Evolutionary conservation across 2,329 filamentous ascomycete species (phyloP).

Genomic region (Penicillium frequentans): DNA sequence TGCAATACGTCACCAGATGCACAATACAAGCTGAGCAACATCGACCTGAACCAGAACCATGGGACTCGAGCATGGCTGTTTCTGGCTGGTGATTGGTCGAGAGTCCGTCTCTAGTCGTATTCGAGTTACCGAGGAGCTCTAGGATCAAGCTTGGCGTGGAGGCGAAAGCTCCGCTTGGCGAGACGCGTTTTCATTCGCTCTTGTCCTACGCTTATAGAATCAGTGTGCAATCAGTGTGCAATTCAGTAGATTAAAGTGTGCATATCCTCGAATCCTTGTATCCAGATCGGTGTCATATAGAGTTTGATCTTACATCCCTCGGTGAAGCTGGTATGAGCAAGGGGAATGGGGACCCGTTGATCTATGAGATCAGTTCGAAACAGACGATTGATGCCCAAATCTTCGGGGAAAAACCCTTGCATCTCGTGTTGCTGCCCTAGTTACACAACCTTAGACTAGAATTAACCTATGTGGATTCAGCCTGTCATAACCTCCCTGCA

Average conservation of each 20-base stretch:
- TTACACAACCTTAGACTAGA: background rate
- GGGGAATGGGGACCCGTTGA: slow-evolving; percentile 9
- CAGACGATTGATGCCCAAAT: background rate
- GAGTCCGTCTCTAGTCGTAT: slow-evolving; percentile 11
- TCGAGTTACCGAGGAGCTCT: slow-evolving; percentile 11
- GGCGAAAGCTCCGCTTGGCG: background rate
- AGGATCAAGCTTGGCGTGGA: background rate
- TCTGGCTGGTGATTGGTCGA: slow-evolving; percentile 12
- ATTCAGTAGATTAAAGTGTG: background rate
- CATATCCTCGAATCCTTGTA: background rate
- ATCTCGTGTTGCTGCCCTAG: background rate
- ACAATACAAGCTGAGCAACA: slow-evolving; percentile 4
- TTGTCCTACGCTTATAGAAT: background rate
- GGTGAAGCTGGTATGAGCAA: slow-evolving; percentile 7
- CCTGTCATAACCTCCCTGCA: slow-evolving; percentile 1
- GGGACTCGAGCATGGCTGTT: slow-evolving; percentile 4
- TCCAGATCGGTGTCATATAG: background rate
- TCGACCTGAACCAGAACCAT: slow-evolving; percentile 18
- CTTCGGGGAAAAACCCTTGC: slow-evolving; percentile 3
- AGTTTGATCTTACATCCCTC: background rate
- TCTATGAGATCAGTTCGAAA: slow-evolving; percentile 6
- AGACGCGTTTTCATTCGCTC: background rate
- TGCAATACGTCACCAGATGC: slow-evolving; percentile 14
- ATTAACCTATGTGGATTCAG: slow-evolving; percentile 6
- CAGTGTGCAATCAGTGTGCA: background rate